phyloP scores from a whole-genome alignment of 169 alveolate genomes.

The Theileria orientalis region DNA sequence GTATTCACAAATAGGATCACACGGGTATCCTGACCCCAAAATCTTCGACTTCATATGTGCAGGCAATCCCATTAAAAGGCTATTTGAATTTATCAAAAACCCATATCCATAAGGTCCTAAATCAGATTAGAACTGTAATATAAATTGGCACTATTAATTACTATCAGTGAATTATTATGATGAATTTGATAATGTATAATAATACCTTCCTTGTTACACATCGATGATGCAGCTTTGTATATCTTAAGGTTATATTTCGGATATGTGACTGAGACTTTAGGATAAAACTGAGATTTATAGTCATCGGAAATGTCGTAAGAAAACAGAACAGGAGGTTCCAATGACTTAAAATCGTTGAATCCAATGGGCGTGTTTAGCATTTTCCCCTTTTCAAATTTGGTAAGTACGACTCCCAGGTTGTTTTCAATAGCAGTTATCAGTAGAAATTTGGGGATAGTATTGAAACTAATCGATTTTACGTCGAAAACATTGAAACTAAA shows the following conservation, averaged over 20 bases:
- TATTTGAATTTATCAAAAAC: conserved; percentile 13
- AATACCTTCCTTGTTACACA: conserved; percentile 28
- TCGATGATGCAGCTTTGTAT: conserved; percentile 23
- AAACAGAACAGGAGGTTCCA: background rate
- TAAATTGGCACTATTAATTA: no score
- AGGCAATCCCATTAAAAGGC: conserved; percentile 38
- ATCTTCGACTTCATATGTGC: conserved; percentile 29
- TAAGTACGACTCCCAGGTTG: conserved; percentile 46
- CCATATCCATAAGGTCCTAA: background rate
- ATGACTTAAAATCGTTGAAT: conserved; percentile 8
- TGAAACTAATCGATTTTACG: conserved; percentile 33
- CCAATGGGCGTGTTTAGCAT: conserved; percentile 17
- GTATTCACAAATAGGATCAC: conserved; percentile 60
- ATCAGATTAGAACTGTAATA: no score
- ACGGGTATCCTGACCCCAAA: conserved; percentile 63
- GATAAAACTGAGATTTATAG: background rate
- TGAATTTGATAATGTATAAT: background rate
- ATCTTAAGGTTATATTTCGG: conserved; percentile 22
- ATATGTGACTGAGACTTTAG: conserved; percentile 23
- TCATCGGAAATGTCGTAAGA: background rate
- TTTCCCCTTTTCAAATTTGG: conserved; percentile 26
- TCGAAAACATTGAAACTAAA: conserved; percentile 43
- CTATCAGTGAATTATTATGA: no score
- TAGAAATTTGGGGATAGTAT: conserved; percentile 47
- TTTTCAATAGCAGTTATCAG: conserved; percentile 43